Conservation (phyloP, 2,329 filamentous ascomycete genomes). For the Dactylonectria macrodidyma region DNA sequence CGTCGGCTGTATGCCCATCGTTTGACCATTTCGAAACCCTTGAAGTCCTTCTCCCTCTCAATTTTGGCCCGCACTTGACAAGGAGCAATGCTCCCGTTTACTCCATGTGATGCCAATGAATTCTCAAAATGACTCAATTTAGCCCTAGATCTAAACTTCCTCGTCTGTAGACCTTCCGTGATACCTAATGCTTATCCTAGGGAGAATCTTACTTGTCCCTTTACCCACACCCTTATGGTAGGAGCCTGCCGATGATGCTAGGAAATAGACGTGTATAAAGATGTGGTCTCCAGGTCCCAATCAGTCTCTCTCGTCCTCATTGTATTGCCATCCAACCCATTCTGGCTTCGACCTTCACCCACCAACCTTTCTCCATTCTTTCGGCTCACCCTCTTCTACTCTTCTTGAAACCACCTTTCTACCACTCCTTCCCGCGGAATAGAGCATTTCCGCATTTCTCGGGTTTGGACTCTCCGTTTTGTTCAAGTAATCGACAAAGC, state of each 20-base stretch:
- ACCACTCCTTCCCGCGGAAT: neutral
- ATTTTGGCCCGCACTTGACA: slow-evolving; percentile 23
- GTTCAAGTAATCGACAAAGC: neutral
- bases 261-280: slow-evolving; percentile 36
- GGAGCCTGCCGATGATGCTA: neutral
- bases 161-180: slow-evolving; percentile 9
- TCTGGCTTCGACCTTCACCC: neutral
- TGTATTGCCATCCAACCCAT: slow-evolving; percentile 15
- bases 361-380: neutral
- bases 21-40: neutral
- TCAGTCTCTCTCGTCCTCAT: slow-evolving; percentile 22
- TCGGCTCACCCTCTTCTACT: slow-evolving; percentile 5
- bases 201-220: slow-evolving; percentile 24
- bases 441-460: neutral
- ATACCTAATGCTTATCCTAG: slow-evolving; percentile 25
- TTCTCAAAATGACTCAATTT: slow-evolving; percentile 11
- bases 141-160: slow-evolving; percentile 6
- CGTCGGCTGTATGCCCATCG: neutral
- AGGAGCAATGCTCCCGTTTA: slow-evolving; percentile 14
- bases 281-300: slow-evolving; percentile 1
- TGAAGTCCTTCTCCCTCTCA: neutral
- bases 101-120: slow-evolving; percentile 29
- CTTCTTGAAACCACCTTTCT: neutral
- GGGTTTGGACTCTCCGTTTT: slow-evolving; percentile 6
- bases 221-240: neutral